Conservation (phyloP, 208 protist species). For the Crithidia acanthocephali region DNA sequence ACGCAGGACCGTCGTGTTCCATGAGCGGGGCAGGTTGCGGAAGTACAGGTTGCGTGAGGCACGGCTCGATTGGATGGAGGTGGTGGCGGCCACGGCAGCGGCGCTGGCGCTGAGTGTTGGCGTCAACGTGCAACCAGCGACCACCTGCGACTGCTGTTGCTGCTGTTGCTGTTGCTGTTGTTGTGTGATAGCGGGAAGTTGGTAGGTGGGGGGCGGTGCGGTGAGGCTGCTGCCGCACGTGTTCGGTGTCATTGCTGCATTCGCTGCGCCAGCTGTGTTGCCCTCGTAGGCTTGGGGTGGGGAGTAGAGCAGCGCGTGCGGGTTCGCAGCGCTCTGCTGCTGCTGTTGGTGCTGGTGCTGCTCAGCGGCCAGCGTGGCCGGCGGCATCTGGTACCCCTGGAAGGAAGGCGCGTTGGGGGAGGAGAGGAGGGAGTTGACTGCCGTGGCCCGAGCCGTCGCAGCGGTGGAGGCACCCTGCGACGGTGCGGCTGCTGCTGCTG, state of each 20-base stretch:
- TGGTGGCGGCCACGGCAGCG: conserved; percentile 7
- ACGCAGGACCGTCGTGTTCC: conserved; percentile 68
- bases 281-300: conserved; percentile 17
- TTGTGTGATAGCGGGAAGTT: conserved; percentile 8
- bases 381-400: conserved; percentile 16
- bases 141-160: conserved; percentile 1
- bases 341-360: conserved; percentile 11
- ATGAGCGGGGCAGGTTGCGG: conserved; percentile 60
- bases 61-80: conserved; percentile 14
- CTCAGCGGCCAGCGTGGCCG: background rate
- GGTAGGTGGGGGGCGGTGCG: background rate
- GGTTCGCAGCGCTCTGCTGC: background rate
- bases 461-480: background rate
- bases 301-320: conserved; percentile 20
- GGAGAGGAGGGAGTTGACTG: conserved; percentile 16
- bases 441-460: background rate
- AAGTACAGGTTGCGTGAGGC: conserved; percentile 61
- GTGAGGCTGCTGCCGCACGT: background rate
- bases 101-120: conserved; percentile 1
- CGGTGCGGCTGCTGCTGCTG: background rate
- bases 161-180: conserved; percentile 11
- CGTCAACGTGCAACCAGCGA: conserved; percentile 19
- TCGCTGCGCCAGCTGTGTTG: background rate
- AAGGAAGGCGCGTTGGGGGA: conserved; percentile 12
- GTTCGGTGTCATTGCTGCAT: conserved; percentile 1